These are phyloP conservation scores for Candida alai DNA, from an alignment of 805 yeast species.

Conservation along the genomic window DNA sequence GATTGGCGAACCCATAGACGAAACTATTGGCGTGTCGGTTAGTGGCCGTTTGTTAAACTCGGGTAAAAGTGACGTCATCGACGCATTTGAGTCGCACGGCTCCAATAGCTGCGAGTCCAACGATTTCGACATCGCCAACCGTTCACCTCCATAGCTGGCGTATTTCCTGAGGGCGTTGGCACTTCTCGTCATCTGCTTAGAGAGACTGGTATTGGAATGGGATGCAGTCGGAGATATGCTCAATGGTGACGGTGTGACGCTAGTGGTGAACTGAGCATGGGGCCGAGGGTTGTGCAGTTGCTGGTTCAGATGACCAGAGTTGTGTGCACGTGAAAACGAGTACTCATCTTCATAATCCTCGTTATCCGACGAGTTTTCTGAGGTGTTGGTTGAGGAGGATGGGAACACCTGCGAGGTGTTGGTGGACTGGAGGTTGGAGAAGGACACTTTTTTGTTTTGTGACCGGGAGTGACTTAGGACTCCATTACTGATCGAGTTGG, in stretches of 20 bases:
- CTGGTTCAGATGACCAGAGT: too few relatives aligned
- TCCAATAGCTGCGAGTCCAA: conserved; percentile 14
- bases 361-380: conserved; percentile 7
- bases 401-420: conserved; percentile 8
- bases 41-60: conserved; percentile 68
- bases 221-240: conserved; percentile 7
- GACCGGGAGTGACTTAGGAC: conserved; percentile 12
- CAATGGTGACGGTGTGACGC: conserved; percentile 9
- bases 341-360: conserved; percentile 9
- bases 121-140: conserved; percentile 11
- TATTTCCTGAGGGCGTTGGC: background rate
- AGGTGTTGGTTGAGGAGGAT: conserved; percentile 7
- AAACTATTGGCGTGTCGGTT: conserved; percentile 69
- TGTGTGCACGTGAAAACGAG: too few relatives aligned
- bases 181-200: background rate
- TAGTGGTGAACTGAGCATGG: conserved; percentile 4
- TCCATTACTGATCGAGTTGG: conserved; percentile 16
- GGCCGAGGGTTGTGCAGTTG: background rate
- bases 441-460: conserved; percentile 14
- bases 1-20: conserved; percentile 53
- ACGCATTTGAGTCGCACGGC: conserved; percentile 9
- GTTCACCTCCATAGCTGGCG: conserved; percentile 8
- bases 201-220: background rate
- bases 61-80: conserved; percentile 32
- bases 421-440: conserved; percentile 11